Conservation (phyloP, 2,329 filamentous ascomycete species). For the Neocucurbitaria cava region DNA sequence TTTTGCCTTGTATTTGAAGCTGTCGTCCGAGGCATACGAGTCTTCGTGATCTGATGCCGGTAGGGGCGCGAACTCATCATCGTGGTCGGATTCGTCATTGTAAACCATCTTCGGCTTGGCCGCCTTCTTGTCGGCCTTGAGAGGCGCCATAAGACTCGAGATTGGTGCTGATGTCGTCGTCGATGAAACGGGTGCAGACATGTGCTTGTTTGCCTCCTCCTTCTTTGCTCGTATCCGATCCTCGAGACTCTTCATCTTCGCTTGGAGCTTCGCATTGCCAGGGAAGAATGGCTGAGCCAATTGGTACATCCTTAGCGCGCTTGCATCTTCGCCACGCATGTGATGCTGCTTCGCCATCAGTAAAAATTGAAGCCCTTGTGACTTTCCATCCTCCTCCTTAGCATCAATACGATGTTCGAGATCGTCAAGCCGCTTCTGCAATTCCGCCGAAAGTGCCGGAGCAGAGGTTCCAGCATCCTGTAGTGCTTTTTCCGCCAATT, state of each 20-base stretch:
- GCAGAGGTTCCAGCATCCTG: conserved; percentile 60
- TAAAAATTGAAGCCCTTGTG: conserved; percentile 83
- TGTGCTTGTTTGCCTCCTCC: conserved; percentile 31
- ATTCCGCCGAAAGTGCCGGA: conserved; percentile 71
- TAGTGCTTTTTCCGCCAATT: conserved; percentile 76
- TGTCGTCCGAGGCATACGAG: conserved; percentile 47
- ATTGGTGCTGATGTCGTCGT: conserved; percentile 22
- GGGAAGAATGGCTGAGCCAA: conserved; percentile 86
- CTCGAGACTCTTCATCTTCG: conserved; percentile 63
- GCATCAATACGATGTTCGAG: conserved; percentile 85
- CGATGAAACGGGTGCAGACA: conserved; percentile 19
- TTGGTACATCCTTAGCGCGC: conserved; percentile 85
- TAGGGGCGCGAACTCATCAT: conserved; percentile 53
- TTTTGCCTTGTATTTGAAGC: conserved; percentile 50
- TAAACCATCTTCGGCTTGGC: conserved; percentile 21
- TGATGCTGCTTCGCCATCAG: conserved; percentile 93
- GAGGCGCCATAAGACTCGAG: conserved; percentile 47
- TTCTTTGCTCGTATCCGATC: conserved; percentile 56
- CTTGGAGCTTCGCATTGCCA: conserved; percentile 75
- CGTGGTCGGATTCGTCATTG: conserved; percentile 36
- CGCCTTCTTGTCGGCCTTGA: conserved; percentile 33
- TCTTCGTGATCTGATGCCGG: conserved; percentile 47
- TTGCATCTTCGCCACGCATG: conserved; percentile 78
- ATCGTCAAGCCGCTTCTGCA: conserved; percentile 81
- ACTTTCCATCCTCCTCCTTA: conserved; percentile 72